Evolutionary conservation across 345 rosid species (phyloP).

Genomic region (Diplotaxis tenuifolia): DNA sequence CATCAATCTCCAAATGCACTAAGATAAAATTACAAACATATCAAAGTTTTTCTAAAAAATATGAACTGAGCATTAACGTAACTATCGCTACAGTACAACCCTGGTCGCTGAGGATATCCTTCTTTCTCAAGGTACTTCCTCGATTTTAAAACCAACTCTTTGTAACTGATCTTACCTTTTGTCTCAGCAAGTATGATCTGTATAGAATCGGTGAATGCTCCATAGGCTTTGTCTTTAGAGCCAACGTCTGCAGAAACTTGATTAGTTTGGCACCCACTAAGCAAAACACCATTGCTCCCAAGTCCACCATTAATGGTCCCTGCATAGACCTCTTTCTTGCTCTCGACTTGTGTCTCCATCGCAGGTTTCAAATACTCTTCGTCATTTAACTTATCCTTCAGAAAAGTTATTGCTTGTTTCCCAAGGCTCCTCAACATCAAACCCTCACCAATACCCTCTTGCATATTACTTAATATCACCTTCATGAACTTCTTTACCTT

Average conservation of each 20-base stretch:
- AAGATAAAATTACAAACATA: not conserved
- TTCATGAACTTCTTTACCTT: conserved; percentile 94
- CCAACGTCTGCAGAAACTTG: conserved; percentile 82
- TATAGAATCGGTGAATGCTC: conserved; percentile 80
- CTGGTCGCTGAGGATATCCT: conserved; percentile 80
- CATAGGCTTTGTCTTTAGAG: conserved; percentile 64
- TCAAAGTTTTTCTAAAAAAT: conserved; percentile 15
- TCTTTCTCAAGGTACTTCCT: conserved; percentile 55
- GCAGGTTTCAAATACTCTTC: conserved; percentile 62
- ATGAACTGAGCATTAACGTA: conserved; percentile 37
- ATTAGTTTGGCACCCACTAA: conserved; percentile 86
- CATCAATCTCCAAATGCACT: not conserved
- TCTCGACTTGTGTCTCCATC: conserved; percentile 3
- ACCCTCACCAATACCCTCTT: conserved; percentile 30
- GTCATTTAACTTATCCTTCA: conserved; percentile 65
- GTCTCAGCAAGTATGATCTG: conserved; percentile 60
- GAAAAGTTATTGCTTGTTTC: conserved; percentile 63
- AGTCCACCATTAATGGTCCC: conserved; percentile 52
- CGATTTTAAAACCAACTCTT: conserved; percentile 53
- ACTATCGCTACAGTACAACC: conserved; percentile 66
- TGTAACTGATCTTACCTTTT: conserved; percentile 51
- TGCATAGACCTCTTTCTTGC: conserved; percentile 67
- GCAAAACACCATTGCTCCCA: conserved; percentile 60
- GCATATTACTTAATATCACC: conserved; percentile 55
- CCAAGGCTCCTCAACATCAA: conserved; percentile 61